Conservation (phyloP, 352 stramenopile species). For the Blastocystis sp. region DNA sequence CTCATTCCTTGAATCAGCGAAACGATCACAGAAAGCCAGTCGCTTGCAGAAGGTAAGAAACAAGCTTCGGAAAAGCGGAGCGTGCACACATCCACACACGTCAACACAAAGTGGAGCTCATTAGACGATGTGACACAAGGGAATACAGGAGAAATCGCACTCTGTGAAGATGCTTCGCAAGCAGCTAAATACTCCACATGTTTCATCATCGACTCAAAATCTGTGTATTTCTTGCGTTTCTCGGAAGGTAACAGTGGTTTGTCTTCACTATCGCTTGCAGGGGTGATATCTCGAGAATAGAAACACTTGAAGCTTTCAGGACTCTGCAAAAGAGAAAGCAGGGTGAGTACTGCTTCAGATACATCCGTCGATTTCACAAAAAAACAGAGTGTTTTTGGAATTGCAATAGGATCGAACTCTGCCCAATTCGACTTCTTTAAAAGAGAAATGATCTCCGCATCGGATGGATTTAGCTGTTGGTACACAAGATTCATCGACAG, state of each 20-base stretch:
- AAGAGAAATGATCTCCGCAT: neutral
- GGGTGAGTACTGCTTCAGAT: neutral
- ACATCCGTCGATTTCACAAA: neutral
- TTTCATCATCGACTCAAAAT: neutral
- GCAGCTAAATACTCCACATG: neutral
- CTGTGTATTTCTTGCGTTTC: neutral
- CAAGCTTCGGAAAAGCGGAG: neutral
- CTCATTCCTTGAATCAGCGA: neutral
- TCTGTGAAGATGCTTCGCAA: neutral
- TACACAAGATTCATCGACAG: neutral
- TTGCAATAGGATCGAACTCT: neutral
- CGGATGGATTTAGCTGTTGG: neutral
- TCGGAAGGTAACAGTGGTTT: neutral
- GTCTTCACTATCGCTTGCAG: neutral
- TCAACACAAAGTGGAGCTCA: neutral
- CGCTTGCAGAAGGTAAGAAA: neutral
- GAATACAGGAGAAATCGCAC: neutral
- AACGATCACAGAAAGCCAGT: neutral
- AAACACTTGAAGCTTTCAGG: neutral
- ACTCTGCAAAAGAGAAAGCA: neutral
- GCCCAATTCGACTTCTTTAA: neutral
- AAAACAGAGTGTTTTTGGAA: neutral
- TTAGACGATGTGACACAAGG: neutral
- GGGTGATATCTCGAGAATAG: neutral
- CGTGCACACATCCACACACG: neutral